phyloP scores from a whole-genome alignment of 2,329 filamentous ascomycete genomes.

The Alternaria infectoria region DNA sequence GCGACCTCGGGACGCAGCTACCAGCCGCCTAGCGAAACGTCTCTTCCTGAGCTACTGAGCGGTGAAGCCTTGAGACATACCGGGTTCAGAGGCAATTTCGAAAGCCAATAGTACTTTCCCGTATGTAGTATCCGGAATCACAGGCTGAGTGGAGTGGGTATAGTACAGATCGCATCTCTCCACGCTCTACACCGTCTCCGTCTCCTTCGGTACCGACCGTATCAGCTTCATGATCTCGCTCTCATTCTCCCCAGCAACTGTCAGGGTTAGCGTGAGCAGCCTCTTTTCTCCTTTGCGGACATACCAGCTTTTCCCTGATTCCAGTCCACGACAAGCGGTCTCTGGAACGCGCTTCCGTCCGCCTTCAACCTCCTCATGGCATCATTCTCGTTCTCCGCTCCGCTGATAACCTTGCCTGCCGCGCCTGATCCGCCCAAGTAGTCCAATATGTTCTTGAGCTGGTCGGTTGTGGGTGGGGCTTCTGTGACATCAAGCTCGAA shows the following conservation, averaged over 20 bases:
- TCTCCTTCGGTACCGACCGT: constrained; percentile 60
- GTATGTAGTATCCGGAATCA: not conserved
- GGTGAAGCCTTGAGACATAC: not conserved
- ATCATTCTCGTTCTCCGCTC: constrained; percentile 75
- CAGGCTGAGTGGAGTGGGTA: constrained; percentile 1
- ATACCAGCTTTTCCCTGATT: constrained; percentile 80
- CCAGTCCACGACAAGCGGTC: constrained; percentile 94
- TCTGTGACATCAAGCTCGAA: constrained; percentile 91
- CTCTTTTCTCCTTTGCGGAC: constrained; percentile 12
- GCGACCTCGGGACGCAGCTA: constrained; percentile 16
- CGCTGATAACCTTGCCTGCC: constrained; percentile 71
- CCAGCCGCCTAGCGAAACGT: constrained; percentile 16
- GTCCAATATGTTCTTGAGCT: constrained; percentile 82
- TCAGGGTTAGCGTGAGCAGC: constrained; percentile 10
- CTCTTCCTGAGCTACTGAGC: constrained; percentile 2
- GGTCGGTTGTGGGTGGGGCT: constrained; percentile 77
- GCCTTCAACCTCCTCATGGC: constrained; percentile 80
- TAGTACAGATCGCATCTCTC: constrained; percentile 7
- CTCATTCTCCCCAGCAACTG: constrained; percentile 75
- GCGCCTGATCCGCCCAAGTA: constrained; percentile 70
- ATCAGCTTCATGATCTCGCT: constrained; percentile 89
- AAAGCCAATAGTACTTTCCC: not conserved
- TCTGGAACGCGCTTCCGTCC: constrained; percentile 70
- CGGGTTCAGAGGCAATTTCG: not conserved
- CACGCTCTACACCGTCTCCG: constrained; percentile 21